phyloP scores from a whole-genome alignment of 2,329 filamentous ascomycete species.

The Scedosporium aurantiacum region DNA sequence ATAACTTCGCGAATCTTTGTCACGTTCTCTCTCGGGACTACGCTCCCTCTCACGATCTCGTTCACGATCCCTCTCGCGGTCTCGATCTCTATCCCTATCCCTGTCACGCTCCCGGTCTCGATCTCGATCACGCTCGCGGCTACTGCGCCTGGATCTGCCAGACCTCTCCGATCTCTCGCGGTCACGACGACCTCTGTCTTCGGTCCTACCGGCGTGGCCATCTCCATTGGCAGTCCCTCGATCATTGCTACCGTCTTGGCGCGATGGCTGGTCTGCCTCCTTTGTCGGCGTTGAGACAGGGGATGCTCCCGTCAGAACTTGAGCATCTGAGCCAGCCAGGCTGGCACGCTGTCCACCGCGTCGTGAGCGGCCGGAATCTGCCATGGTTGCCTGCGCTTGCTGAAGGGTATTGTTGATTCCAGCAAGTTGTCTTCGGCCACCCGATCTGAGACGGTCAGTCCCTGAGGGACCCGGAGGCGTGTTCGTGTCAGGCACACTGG shows the following conservation, averaged over 20 bases:
- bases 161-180: slow-evolving; percentile 30
- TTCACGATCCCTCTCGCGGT: slow-evolving; percentile 21
- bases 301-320: slow-evolving; percentile 44
- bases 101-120: slow-evolving; percentile 31
- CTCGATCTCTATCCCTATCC: slow-evolving; percentile 24
- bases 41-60: slow-evolving; percentile 32
- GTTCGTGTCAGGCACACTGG: not conserved
- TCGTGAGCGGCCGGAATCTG: not conserved
- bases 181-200: slow-evolving; percentile 33
- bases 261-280: slow-evolving; percentile 35
- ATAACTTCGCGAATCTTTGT: slow-evolving; percentile 34
- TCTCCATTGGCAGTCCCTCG: slow-evolving; percentile 22
- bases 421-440: slow-evolving; percentile 42
- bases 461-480: not conserved
- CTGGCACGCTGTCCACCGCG: slow-evolving; percentile 15
- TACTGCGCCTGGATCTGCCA: slow-evolving; percentile 33
- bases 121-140: slow-evolving; percentile 36
- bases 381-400: slow-evolving; percentile 30
- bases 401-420: slow-evolving; percentile 49
- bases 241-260: slow-evolving; percentile 23
- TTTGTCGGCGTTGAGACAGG: slow-evolving; percentile 36
- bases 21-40: slow-evolving; percentile 34
- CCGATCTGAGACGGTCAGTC: slow-evolving; percentile 18
- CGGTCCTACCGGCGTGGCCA: slow-evolving; percentile 27
- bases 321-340: slow-evolving; percentile 43